A percentile compares a stretch with the other conserved stretches of the same genome.
Conservation (phyloP, 2,329 filamentous ascomycete genomes). For the Zasmidium cellare region DNA sequence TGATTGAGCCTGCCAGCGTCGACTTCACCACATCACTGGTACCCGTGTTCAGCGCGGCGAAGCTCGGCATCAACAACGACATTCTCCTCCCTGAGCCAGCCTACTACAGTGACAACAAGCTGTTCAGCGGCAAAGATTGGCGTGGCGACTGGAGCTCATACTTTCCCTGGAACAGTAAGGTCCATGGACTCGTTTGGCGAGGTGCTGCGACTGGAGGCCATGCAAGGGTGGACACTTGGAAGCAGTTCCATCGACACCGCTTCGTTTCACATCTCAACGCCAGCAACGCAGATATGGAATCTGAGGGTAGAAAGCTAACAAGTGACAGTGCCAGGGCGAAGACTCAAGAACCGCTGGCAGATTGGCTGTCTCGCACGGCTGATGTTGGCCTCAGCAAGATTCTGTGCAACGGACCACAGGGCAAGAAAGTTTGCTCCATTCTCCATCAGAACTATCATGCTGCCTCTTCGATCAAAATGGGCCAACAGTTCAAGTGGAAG, state of each 20-base stretch:
- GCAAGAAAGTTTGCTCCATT: background rate
- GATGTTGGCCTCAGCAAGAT: background rate
- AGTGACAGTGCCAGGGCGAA: no score
- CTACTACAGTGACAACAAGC: constrained; percentile 42
- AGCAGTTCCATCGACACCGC: constrained; percentile 69
- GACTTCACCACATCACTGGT: constrained; percentile 41
- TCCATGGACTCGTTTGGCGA: constrained; percentile 42
- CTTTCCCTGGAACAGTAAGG: constrained; percentile 40
- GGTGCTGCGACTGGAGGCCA: constrained; percentile 47
- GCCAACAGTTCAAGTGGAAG: constrained; percentile 56
- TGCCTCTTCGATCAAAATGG: constrained; percentile 26
- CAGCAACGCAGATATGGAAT: constrained; percentile 41
- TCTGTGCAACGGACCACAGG: background rate
- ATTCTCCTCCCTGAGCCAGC: constrained; percentile 48
- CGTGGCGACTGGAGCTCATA: background rate
- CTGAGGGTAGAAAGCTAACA: background rate
- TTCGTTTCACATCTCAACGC: constrained; percentile 70
- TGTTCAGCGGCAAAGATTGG: constrained; percentile 29
- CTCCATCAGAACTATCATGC: background rate
- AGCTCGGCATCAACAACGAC: constrained; percentile 48
- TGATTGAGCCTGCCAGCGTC: constrained; percentile 44
- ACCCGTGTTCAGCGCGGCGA: constrained; percentile 49
- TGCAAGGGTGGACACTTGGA: constrained; percentile 57
- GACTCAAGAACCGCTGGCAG: background rate
- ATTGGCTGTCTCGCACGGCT: background rate